These are phyloP conservation scores for Ustilago sp. DNA, from an alignment of 1,284 basidiomycete genomes.

Conservation along the genomic window DNA sequence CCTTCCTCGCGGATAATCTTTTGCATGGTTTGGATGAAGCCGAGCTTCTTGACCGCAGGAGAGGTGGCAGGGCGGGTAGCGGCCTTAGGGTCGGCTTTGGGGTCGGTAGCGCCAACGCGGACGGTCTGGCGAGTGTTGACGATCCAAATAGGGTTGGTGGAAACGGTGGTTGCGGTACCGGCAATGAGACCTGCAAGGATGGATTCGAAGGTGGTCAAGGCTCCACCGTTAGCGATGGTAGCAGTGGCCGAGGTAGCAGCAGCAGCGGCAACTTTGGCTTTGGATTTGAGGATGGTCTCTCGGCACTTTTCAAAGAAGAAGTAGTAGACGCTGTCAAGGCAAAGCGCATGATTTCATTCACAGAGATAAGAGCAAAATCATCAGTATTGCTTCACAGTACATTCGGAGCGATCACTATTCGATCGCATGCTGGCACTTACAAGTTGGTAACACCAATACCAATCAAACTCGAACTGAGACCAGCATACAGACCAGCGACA, in stretches of 20 bases:
- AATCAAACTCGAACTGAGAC: constrained; percentile 84
- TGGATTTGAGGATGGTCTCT: constrained; percentile 66
- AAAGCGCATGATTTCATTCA: neutral
- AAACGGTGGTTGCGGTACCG: constrained; percentile 87
- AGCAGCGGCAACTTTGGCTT: constrained; percentile 70
- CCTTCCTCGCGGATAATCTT: constrained; percentile 85
- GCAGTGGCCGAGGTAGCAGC: constrained; percentile 69
- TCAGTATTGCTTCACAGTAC: neutral
- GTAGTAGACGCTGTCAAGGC: constrained; percentile 69
- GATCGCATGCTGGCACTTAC: constrained; percentile 29
- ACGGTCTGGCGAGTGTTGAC: constrained; percentile 80
- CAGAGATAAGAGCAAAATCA: neutral
- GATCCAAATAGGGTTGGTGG: constrained; percentile 86
- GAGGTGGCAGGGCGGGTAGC: constrained; percentile 22
- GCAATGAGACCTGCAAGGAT: constrained; percentile 90
- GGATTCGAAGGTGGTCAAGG: constrained; percentile 84
- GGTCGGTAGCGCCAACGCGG: constrained; percentile 55
- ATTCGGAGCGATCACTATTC: neutral
- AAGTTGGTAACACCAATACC: constrained; percentile 96
- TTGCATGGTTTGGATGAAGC: constrained; percentile 75
- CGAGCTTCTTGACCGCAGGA: constrained; percentile 51
- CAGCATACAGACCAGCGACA: constrained; percentile 85
- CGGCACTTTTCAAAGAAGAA: constrained; percentile 70
- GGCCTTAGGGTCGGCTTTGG: constrained; percentile 32
- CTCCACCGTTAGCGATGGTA: constrained; percentile 62